Evolutionary conservation across 345 rosid genomes (phyloP), one percentile per base, ranked within the genome.

Genomic region (Brassica napus): DNA sequence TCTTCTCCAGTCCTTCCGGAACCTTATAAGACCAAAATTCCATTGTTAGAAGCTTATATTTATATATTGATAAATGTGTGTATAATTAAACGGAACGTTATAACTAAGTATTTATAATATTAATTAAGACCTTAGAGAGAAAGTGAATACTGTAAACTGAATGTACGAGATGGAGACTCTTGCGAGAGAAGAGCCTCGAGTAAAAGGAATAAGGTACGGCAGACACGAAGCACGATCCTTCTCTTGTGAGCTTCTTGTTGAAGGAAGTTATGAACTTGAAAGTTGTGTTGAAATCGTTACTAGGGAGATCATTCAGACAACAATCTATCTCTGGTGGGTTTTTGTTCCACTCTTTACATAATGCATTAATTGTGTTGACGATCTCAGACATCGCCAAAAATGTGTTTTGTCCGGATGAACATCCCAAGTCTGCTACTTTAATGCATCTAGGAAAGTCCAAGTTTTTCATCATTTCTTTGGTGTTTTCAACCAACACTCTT

Each of bases 121-220:
- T 18, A 32, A 32, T 34, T 35, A 35, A 35, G 21, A 82, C 89
- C 86, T 79, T 69, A 14, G 89, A 86, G 28, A 82, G 83, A 71
- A 66, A 86, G 35, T 84, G 87, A 31, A 84, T 63, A 18, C 86
- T 82, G 16, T 76, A 86, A n/a, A 81, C 80, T 32, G 87, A 84
- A 57, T 80, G 81, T 23, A 79, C 18, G 54, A 84, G 81, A 68
- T 87, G 87, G 10, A 83, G 75, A 16, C 72, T 74, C 1, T 69
- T 65, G 16, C 62, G 57, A 18, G 87, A 26, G 39, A 87, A 84
- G 18, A 89, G 88, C 71, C 85, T 87, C 6, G 77, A 74, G 12
- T 86, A 84, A 44, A 87, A 86, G 16, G 84, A 82, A 30, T 86
- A 87, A 0, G 91, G 85, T 16, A 81, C 73, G 10, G 83, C 87